Conservation (phyloP, 441 rosid species). For the Raphanus hybrid region DNA sequence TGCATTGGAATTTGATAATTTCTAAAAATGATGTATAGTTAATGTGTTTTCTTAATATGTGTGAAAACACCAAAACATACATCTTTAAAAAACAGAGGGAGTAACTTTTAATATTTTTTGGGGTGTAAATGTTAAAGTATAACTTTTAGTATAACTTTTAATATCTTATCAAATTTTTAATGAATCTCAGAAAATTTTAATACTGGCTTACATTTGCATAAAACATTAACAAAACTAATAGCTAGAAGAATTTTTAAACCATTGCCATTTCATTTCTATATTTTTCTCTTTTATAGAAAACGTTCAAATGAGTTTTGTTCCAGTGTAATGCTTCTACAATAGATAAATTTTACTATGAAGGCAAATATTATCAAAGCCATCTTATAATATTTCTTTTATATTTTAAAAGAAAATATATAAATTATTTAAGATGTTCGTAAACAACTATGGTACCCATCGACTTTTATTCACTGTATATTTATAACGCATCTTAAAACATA, state of each 20-base stretch:
- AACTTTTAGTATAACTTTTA: too few relatives aligned
- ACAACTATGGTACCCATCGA: not conserved
- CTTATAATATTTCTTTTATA: not conserved
- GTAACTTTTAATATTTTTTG: not conserved
- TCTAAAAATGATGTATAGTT: too few relatives aligned
- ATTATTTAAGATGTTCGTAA: not conserved
- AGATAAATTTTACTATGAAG: not conserved
- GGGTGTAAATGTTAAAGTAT: too few relatives aligned
- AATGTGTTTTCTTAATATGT: too few relatives aligned
- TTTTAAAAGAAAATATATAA: not conserved
- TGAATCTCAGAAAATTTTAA: not conserved
- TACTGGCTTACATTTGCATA: not conserved
- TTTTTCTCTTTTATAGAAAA: not conserved
- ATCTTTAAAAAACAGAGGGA: too few relatives aligned
- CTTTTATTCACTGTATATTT: not conserved
- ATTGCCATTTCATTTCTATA: not conserved
- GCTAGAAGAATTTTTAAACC: not conserved
- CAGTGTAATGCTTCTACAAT: not conserved
- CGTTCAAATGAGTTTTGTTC: not conserved
- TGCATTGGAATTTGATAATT: too few relatives aligned
- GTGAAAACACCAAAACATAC: too few relatives aligned
- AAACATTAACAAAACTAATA: not conserved
- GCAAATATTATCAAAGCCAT: not conserved
- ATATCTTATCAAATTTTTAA: not conserved
- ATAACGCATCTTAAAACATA: not conserved